Conservation (phyloP, 495 filamentous ascomycete genomes). For the Poronia punctata region DNA sequence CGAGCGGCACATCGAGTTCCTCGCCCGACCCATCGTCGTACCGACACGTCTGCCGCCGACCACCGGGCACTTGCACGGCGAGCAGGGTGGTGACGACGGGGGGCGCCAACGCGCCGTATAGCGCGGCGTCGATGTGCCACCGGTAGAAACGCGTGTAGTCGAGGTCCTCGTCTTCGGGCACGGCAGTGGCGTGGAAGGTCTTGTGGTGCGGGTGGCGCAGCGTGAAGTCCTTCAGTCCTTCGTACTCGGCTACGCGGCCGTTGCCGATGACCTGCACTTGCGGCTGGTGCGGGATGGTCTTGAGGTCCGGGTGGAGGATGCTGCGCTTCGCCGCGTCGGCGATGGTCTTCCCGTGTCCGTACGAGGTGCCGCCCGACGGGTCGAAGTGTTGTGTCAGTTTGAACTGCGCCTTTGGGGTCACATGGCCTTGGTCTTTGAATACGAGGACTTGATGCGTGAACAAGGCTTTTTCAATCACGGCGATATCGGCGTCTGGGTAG, state of each 20-base stretch:
- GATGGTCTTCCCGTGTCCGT: slow-evolving; percentile 67
- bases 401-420: slow-evolving; percentile 62
- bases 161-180: slow-evolving; percentile 57
- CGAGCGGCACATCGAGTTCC: slow-evolving; percentile 58
- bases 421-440: slow-evolving; percentile 56
- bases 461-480: slow-evolving; percentile 50
- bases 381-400: slow-evolving; percentile 65
- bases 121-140: slow-evolving; percentile 73
- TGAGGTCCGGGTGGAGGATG: slow-evolving; percentile 69
- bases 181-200: slow-evolving; percentile 59
- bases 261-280: slow-evolving; percentile 76
- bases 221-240: slow-evolving; percentile 58
- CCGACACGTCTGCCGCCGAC: slow-evolving; percentile 55
- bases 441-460: slow-evolving; percentile 59
- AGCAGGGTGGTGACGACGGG: slow-evolving; percentile 62
- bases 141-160: slow-evolving; percentile 66
- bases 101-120: slow-evolving; percentile 60
- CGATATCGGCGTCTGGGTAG: slow-evolving; percentile 50
- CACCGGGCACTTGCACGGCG: slow-evolving; percentile 59
- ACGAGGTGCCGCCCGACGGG: slow-evolving; percentile 47
- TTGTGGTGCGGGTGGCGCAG: slow-evolving; percentile 69
- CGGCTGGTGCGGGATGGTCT: slow-evolving; percentile 70
- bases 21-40: slow-evolving; percentile 69
- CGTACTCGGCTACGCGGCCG: slow-evolving; percentile 55
- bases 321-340: slow-evolving; percentile 58